These are phyloP conservation scores for Phialophora expanda DNA, from an alignment of 2,329 filamentous ascomycete species.

Conservation along the genomic window DNA sequence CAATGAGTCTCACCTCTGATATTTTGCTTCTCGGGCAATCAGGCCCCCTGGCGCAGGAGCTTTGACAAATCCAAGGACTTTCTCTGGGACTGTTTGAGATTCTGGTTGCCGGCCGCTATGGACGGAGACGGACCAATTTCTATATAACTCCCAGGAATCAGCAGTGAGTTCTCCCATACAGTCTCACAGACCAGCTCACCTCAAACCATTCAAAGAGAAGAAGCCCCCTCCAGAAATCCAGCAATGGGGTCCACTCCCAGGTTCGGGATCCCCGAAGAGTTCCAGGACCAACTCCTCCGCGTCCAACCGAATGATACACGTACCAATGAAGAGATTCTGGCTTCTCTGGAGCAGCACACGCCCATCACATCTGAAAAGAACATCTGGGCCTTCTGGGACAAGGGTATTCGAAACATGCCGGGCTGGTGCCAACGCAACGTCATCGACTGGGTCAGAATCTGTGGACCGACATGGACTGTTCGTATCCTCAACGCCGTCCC, in stretches of 20 bases:
- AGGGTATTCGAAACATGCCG: conserved; percentile 57
- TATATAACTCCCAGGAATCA: background rate
- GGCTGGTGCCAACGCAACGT: conserved; percentile 60
- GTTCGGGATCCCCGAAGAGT: conserved; percentile 35
- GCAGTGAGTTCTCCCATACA: background rate
- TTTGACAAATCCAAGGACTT: background rate
- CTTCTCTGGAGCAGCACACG: conserved; percentile 22
- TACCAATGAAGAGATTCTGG: conserved; percentile 30
- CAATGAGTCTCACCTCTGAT: background rate
- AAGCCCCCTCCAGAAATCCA: background rate
- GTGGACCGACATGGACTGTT: conserved; percentile 57
- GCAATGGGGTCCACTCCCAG: conserved; percentile 15
- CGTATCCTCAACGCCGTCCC: conserved; percentile 57
- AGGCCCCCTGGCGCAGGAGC: background rate
- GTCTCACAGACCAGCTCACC: background rate
- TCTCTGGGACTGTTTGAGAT: background rate
- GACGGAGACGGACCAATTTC: too few species aligned
- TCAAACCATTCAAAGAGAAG: background rate
- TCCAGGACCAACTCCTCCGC: conserved; percentile 21
- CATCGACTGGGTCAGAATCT: conserved; percentile 60
- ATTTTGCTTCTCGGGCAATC: background rate
- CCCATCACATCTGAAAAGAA: conserved; percentile 51
- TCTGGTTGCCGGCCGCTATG: background rate
- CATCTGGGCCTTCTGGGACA: conserved; percentile 65
- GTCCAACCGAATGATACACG: conserved; percentile 23